These are phyloP conservation scores for Coniella vitis DNA, from an alignment of 2,329 filamentous ascomycete species.

Conservation along the genomic window DNA sequence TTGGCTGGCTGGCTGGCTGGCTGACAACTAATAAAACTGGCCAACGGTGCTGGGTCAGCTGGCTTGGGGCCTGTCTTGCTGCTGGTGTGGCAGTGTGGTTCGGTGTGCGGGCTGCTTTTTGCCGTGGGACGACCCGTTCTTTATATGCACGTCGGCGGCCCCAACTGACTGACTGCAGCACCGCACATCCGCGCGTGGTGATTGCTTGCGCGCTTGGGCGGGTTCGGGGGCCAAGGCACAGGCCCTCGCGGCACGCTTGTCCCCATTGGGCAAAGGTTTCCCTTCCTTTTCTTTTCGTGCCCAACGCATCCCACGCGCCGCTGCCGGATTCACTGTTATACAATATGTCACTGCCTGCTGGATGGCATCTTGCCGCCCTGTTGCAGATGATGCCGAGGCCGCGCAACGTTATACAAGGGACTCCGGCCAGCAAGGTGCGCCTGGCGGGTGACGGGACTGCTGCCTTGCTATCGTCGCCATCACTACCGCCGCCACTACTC, in stretches of 20 bases:
- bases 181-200: background rate
- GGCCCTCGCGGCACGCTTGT: slow-evolving; percentile 4
- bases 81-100: background rate
- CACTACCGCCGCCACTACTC: too few species aligned
- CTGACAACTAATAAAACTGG: too few species aligned
- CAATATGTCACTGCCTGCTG: too few species aligned
- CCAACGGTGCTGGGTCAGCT: background rate
- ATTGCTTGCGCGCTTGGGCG: background rate
- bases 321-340: too few species aligned
- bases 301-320: too few species aligned
- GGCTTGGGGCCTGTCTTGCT: background rate
- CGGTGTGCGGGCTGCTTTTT: background rate
- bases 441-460: too few species aligned
- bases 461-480: too few species aligned
- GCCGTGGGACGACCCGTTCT: slow-evolving; percentile 14
- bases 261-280: slow-evolving; percentile 11
- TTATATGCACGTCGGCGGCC: slow-evolving; percentile 14
- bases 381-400: too few species aligned
- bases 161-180: slow-evolving; percentile 1
- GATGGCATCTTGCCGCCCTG: too few species aligned
- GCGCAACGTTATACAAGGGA: too few species aligned
- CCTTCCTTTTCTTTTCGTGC: background rate
- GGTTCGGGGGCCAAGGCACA: background rate
- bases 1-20: background rate
- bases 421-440: too few species aligned